phyloP scores from a whole-genome alignment of 768 basidiomycete genomes.

The Polyporus arcularius region DNA sequence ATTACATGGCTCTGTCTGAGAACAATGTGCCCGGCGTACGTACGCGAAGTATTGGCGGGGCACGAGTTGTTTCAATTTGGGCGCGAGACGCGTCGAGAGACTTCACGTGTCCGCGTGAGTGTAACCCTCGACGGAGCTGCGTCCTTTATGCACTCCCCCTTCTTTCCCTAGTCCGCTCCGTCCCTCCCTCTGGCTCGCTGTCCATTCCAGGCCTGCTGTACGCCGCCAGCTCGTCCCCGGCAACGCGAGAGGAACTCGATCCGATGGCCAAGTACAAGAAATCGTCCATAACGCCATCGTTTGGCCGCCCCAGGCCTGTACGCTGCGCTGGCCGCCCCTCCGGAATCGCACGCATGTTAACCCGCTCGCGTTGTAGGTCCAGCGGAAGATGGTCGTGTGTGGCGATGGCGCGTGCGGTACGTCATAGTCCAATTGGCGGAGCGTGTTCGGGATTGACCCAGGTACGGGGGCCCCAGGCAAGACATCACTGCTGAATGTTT shows the following conservation, averaged over 20 bases:
- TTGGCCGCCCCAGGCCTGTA: constrained; percentile 19
- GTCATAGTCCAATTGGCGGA: constrained; percentile 20
- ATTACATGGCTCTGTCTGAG: background rate
- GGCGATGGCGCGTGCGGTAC: constrained; percentile 95
- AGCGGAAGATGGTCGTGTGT: constrained; percentile 82
- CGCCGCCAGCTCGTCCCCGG: background rate
- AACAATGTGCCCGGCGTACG: background rate
- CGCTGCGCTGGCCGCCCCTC: constrained; percentile 2
- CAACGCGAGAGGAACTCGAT: background rate
- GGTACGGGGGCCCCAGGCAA: constrained; percentile 50
- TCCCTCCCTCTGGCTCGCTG: background rate
- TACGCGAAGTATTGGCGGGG: too few species aligned
- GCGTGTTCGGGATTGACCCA: background rate
- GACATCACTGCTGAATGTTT: constrained; percentile 86
- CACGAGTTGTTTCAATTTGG: too few species aligned
- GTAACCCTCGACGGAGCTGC: background rate
- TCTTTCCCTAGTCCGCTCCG: background rate
- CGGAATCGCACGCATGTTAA: background rate
- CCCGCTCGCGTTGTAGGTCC: constrained; percentile 35
- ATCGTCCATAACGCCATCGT: constrained; percentile 17
- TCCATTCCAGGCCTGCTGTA: background rate
- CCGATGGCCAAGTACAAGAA: constrained; percentile 16
- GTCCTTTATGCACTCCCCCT: background rate
- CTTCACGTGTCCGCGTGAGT: background rate
- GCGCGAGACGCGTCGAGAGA: background rate